Evolutionary conservation across 306 rosid genomes (phyloP).

Genomic region (Abrus precatorius): DNA sequence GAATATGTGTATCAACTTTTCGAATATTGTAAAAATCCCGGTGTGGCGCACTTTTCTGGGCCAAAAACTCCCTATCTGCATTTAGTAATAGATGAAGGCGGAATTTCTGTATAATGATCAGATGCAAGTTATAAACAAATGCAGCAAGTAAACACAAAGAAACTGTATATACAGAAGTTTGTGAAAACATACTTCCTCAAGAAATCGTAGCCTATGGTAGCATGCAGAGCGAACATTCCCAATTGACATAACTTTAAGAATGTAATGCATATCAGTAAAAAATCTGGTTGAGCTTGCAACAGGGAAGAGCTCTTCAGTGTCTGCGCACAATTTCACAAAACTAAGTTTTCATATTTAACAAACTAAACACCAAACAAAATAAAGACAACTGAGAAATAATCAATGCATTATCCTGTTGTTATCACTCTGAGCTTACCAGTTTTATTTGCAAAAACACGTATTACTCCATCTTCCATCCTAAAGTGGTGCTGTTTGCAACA

Average conservation of each 20-base stretch:
- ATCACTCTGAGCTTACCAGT: constrained; percentile 60
- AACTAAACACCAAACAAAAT: constrained; percentile 20
- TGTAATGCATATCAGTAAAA: constrained; percentile 85
- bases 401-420: constrained; percentile 28
- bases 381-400: constrained; percentile 1
- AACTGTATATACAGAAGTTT: constrained; percentile 32
- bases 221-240: constrained; percentile 85
- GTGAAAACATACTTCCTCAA: constrained; percentile 74
- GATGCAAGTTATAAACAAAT: constrained; percentile 51
- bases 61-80: constrained; percentile 78
- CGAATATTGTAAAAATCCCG: constrained; percentile 92
- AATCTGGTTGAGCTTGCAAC: constrained; percentile 78
- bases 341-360: constrained; percentile 27
- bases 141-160: constrained; percentile 34
- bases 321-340: constrained; percentile 53
- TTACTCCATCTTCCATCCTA: constrained; percentile 81
- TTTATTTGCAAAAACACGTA: constrained; percentile 71
- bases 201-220: constrained; percentile 82
- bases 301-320: constrained; percentile 75
- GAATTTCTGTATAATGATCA: constrained; percentile 75
- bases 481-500: constrained; percentile 67
- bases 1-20: constrained; percentile 92
- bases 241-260: constrained; percentile 75
- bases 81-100: constrained; percentile 81
- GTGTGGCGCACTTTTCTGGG: constrained; percentile 86